Base-by-base conservation (phyloP, 768 basidiomycete species). In the Gloeophyllum trabeum region DNA sequence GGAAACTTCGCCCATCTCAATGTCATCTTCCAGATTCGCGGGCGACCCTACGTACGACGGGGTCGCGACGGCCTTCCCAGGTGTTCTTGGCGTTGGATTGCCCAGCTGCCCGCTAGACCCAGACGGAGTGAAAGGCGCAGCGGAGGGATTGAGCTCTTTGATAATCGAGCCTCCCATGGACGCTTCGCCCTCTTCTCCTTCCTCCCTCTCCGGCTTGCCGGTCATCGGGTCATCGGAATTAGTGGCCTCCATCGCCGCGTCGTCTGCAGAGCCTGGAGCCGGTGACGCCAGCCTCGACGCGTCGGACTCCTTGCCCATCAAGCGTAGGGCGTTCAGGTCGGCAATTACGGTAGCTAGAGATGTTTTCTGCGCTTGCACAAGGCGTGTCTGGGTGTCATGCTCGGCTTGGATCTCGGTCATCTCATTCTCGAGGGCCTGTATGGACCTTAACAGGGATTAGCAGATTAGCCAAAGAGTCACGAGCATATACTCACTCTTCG, bases 1-100 rank as follows among this genome's bases (percentile, higher is more conserved):
- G 46, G 84, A 79, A 3, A 90, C 73, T 54, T 90, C 87, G n/a
- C 87, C 87, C 87, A 90, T 90, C 59, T 90, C 87, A 48, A 90
- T 88, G 47, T 90, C 86, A 48, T 84, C 73, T 22, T 67, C 76
- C 44, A 59, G 61, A 3, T 47, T 43, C 30, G 44, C 46, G 42
- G 28, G 46, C 39, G 16, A 37, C 20, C 49, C 28, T 19, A 40
- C 47, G 20, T 44, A 48, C 13, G 51, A 51, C 6, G 45, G 43
- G n/a, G 51, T 43, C 5, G 43, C 45, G 3, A 52, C 49, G 43
- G 44, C 21, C 5, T 26, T n/a, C 7, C 41, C 34, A 25, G 43
- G 35, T 20, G 23, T 19, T 2, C 48, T 43, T 18, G 24, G 16
- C 6, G 46, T 16, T 34, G 40, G 28, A 12, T 40, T 37, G 18